Base-by-base conservation (phyloP, 2,329 filamentous ascomycete genomes). In the Mycosphaerelloides madeirae region DNA sequence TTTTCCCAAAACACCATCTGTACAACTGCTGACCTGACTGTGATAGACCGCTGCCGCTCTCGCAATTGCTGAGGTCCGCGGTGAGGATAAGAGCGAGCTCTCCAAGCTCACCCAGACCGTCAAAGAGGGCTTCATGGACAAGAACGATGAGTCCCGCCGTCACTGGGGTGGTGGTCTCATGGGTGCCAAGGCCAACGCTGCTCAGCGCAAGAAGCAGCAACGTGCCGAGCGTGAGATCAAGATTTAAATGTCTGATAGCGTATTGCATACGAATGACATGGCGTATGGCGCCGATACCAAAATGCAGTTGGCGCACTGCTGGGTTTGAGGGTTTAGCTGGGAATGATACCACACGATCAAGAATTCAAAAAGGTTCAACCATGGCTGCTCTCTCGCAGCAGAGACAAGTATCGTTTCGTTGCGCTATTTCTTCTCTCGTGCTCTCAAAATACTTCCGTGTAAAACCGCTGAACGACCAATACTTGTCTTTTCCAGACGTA, bases 101-200 rank as follows among this genome's bases (percentile, higher is more conserved):
- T 85, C 88, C 74, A 98, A 98, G 83, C 84, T 98, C 70, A 77
- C 96, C 69, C 86, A 86, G 58, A 83, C 93, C 69, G 79, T 98
- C 81, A 97, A 98, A 85, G 91, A 97, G 67, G 93, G 91, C 62
- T 98, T 95, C 82, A 76, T 87, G 65, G 89, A 94, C 75, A 94
- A 95, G 83, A 87, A 87, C 72, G 91, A 97, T 77, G 85, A 89
- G 69, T 74, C 80, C 65, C 85, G 88, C 74, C 84, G 85, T 72
- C 87, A 91, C 77, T 98, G 94, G 93, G 93, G 94, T 78, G 93
- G 93, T 81, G 94, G 94, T 75, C 96, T 98, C 78, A 96, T 98
- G 90, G 83, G 93, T 67, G 79, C 84, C 71, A 98, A 98, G 87
- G 90, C 93, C 68, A 82, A 81, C 60, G 82, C 80, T 56, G 75